Evolutionary conservation across 148 eudicot species (phyloP), one percentile per base, ranked within the genome.

Genomic region (Linanthus parryae): DNA sequence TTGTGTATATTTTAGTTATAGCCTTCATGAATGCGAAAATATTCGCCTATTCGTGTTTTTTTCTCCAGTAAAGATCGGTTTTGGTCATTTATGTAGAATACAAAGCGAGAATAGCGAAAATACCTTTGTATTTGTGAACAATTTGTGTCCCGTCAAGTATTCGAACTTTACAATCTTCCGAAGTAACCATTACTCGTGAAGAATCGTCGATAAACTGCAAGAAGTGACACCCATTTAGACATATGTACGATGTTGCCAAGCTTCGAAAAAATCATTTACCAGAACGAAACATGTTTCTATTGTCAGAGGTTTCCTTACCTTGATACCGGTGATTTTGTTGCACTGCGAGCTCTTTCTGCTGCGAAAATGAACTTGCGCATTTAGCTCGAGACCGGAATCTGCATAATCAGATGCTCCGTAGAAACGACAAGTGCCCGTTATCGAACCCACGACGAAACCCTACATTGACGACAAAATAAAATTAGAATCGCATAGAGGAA

Each of bases 361-460:
- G 17, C 26, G 69, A 56, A 79, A 55, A 36, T 57, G 72, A 38
- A 69, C 53, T 53, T 75, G 65, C 27, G 75, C 58, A 39, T 43
- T 71, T 37, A 75, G 75, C 46, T 68, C 59, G 42, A 75, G 58
- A 58, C 53, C 69, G 17, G 7, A 42, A 21, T 15, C 26, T 48
- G 19, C 29, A 48, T 35, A n/a, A n/a, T n/a, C 85, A 58, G 71
- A 68, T 66, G 68, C 44, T 42, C 75, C 86, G 52, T 80, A 86
- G 63, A 80, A 74, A 7, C 75, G 72, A 64, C 95, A 86, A 42
- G 54, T 72, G 54, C 97, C 97, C 14, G 69, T 65, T 1, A 85
- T 38, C 49, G 79, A 65, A 56, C 95, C 95, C 30, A 69, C 94
- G 26, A 75, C 59, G 56, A 86, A 74, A 2, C 82, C 84, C 95